A percentile compares a stretch with the other conserved stretches of the same genome.
Conservation (phyloP, 1,139 yeast species). For the Geotrichum aggregatum region DNA sequence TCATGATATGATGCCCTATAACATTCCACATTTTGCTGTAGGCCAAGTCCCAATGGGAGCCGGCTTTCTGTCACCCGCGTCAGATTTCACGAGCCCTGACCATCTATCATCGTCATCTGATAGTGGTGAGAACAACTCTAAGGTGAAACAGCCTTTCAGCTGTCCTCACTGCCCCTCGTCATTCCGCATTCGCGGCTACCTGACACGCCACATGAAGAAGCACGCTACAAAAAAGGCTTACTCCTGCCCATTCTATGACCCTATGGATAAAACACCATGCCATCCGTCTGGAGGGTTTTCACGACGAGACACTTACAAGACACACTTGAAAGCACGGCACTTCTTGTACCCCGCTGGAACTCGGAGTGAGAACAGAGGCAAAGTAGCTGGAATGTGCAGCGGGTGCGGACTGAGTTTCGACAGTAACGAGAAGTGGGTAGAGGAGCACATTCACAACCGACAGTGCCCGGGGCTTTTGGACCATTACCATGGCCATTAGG, state of each 20-base stretch:
- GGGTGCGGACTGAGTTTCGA: conserved; percentile 73
- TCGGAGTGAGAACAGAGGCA: conserved; percentile 63
- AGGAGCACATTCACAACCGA: conserved; percentile 82
- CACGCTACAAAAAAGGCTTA: conserved; percentile 85
- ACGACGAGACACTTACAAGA: conserved; percentile 91
- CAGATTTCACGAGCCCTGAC: conserved; percentile 2
- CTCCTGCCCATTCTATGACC: conserved; percentile 76
- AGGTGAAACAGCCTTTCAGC: not conserved
- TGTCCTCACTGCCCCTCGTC: conserved; percentile 69
- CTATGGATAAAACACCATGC: conserved; percentile 44
- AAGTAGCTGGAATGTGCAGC: conserved; percentile 72
- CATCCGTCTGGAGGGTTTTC: conserved; percentile 94
- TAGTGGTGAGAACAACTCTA: not conserved
- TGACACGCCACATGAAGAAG: conserved; percentile 88
- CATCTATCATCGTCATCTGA: not conserved
- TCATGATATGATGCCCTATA: not conserved
- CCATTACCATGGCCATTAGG: not conserved
- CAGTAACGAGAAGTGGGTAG: conserved; percentile 85
- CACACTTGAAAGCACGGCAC: conserved; percentile 89
- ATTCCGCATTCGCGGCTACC: conserved; percentile 81
- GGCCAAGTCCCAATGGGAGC: not conserved
- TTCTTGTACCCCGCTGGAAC: conserved; percentile 85
- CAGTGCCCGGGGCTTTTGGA: conserved; percentile 47
- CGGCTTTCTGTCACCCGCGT: conserved; percentile 1
- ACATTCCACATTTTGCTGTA: not conserved